Conservation (phyloP, 2,329 filamentous ascomycete genomes). For the Aspergillus hortae region DNA sequence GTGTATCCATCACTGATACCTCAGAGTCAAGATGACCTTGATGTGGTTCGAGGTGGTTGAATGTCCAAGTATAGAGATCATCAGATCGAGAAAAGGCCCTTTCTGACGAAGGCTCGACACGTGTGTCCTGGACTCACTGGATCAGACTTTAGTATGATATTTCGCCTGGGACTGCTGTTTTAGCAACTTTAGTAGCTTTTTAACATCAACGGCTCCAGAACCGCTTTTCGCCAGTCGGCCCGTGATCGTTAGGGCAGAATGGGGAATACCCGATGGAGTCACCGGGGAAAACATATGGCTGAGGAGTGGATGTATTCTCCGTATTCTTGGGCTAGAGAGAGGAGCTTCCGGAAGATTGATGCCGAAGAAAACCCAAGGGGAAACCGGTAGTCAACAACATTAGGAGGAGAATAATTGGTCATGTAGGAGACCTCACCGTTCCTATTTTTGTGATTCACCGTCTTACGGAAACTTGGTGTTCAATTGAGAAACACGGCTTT, state of each 20-base stretch:
- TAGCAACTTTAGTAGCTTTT: not conserved
- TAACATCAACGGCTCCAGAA: not conserved
- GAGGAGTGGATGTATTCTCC: not conserved
- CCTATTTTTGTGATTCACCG: too few species aligned
- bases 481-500: too few species aligned
- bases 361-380: too few species aligned
- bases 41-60: not conserved
- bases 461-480: too few species aligned
- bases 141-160: too few species aligned
- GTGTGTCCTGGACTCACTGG: too few species aligned
- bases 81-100: not conserved
- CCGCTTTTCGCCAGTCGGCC: not conserved
- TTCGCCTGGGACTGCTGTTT: too few species aligned
- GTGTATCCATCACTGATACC: not conserved
- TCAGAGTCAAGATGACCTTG: not conserved
- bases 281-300: not conserved
- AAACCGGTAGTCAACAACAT: too few species aligned
- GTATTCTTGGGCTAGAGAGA: not conserved
- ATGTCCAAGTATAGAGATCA: not conserved
- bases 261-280: not conserved
- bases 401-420: too few species aligned
- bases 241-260: not conserved
- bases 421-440: too few species aligned
- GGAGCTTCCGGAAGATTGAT: not conserved
- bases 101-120: too few species aligned